Evolutionary conservation across 441 rosid species (phyloP).

Genomic region (Erodium texanum): DNA sequence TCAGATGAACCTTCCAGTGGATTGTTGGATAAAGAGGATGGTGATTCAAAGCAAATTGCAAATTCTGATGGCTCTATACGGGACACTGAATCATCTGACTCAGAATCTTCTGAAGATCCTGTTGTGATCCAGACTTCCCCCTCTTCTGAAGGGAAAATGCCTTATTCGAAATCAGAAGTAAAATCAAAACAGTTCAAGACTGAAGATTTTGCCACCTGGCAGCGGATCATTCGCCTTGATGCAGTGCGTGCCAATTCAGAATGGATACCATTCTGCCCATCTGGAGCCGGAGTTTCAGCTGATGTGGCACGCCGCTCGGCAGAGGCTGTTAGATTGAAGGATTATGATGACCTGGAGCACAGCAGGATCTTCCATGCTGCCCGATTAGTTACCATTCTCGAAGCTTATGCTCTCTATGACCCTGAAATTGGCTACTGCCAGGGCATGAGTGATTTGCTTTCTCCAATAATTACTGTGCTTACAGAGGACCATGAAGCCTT

Average conservation of each 20-base stretch:
- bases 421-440: conserved; percentile 92
- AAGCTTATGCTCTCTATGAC: conserved; percentile 82
- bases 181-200: conserved; percentile 23
- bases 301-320: conserved; percentile 55
- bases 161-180: conserved; percentile 28
- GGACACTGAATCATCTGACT: too few species aligned
- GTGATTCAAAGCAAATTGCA: conserved; percentile 24
- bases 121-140: conserved; percentile 22
- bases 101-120: too few species aligned
- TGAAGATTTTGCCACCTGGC: conserved; percentile 81
- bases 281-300: conserved; percentile 55
- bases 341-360: conserved; percentile 70
- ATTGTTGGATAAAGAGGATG: too few species aligned
- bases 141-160: conserved; percentile 28
- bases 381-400: conserved; percentile 72
- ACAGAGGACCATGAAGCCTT: conserved; percentile 82
- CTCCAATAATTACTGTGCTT: conserved; percentile 69
- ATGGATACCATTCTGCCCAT: conserved; percentile 52
- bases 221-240: conserved; percentile 85
- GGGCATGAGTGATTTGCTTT: conserved; percentile 89
- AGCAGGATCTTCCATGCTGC: conserved; percentile 82
- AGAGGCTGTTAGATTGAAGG: conserved; percentile 69
- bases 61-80: too few species aligned
- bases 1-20: conserved; percentile 24
- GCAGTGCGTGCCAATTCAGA: conserved; percentile 84